Conservation (phyloP, 352 stramenopile species). For the Discostella stelligera region DNA sequence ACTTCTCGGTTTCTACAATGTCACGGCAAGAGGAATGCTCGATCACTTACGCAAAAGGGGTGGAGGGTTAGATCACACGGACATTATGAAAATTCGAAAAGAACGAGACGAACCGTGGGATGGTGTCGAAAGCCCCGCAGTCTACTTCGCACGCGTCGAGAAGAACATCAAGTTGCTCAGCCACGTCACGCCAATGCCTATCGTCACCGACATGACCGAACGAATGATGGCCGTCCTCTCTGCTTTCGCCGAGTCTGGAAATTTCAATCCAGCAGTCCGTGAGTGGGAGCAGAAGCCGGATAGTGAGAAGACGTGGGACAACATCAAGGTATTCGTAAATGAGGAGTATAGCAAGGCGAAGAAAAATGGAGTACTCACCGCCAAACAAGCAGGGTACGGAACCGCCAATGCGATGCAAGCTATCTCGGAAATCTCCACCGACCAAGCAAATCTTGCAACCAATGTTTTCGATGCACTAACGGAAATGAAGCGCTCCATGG, state of each 20-base stretch:
- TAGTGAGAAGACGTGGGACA: slow-evolving; percentile 10
- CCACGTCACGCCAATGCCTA: slow-evolving; percentile 1
- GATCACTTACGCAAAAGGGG: slow-evolving; percentile 13
- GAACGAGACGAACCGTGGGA: slow-evolving; percentile 5
- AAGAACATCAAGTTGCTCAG: slow-evolving; percentile 3
- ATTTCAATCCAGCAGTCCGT: slow-evolving; percentile 3
- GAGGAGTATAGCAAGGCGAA: neutral
- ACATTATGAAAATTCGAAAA: slow-evolving; percentile 7
- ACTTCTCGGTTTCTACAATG: slow-evolving; percentile 9
- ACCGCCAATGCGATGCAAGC: neutral
- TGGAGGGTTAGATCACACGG: slow-evolving; percentile 12
- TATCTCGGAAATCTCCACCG: neutral
- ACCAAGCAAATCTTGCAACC: neutral
- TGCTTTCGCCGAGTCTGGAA: neutral
- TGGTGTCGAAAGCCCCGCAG: neutral
- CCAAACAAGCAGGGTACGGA: neutral
- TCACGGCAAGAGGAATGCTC: slow-evolving; percentile 14
- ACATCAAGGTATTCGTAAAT: slow-evolving; percentile 5
- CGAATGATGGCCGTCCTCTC: neutral
- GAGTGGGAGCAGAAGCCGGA: slow-evolving; percentile 2
- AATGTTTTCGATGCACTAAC: neutral
- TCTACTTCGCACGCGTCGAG: slow-evolving; percentile 2
- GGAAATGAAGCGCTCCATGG: neutral
- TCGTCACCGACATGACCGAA: neutral
- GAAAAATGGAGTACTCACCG: neutral